These are phyloP conservation scores for Macrotyloma uniflorum DNA, from an alignment of 306 rosid genomes.

Conservation along the genomic window DNA sequence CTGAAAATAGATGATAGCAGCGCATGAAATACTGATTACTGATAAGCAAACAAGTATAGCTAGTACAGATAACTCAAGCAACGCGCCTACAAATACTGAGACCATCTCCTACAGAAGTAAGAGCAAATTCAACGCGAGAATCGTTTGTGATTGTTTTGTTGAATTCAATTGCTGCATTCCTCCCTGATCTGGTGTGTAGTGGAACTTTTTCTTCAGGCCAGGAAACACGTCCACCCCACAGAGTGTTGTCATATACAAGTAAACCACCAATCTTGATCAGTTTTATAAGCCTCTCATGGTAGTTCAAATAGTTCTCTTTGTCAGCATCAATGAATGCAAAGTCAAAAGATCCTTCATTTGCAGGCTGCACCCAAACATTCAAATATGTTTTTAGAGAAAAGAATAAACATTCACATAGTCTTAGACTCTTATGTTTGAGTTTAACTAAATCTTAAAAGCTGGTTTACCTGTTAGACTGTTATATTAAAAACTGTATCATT, in stretches of 20 bases:
- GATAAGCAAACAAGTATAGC: not conserved
- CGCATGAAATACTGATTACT: not conserved
- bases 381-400: not conserved
- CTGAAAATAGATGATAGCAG: not conserved
- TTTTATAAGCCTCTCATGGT: conserved; percentile 54
- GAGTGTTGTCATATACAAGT: conserved; percentile 49
- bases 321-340: conserved; percentile 60
- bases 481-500: no score
- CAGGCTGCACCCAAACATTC: conserved; percentile 28
- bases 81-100: conserved; percentile 45
- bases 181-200: not conserved
- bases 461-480: no score
- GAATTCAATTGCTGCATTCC: conserved; percentile 25
- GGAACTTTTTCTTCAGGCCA: conserved; percentile 51
- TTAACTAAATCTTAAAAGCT: no score
- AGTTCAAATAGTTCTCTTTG: conserved; percentile 46
- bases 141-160: conserved; percentile 41
- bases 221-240: conserved; percentile 52
- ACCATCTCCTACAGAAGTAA: conserved; percentile 49
- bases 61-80: not conserved
- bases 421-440: no score
- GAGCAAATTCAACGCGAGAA: conserved; percentile 45
- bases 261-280: conserved; percentile 56
- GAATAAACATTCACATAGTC: not conserved
- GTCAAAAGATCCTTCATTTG: conserved; percentile 45